phyloP scores from a whole-genome alignment of 192 early-diverging fungal genomes.

The Fimicolochytrium jonesii region DNA sequence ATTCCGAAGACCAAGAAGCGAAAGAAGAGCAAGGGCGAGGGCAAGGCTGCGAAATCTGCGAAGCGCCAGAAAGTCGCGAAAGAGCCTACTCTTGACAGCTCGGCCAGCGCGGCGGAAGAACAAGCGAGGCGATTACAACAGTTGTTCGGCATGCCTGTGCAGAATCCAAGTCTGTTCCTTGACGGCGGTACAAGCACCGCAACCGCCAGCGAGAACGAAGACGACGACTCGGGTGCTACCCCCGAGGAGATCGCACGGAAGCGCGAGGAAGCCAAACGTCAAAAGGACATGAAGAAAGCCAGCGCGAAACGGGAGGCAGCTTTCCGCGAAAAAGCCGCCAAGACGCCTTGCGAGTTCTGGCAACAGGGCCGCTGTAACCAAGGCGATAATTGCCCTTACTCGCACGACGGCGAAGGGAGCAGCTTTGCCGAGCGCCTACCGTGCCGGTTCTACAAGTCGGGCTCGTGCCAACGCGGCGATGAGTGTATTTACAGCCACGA shows the following conservation, averaged over 20 bases:
- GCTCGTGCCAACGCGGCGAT: constrained; percentile 12
- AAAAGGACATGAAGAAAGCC: not conserved
- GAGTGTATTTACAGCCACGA: constrained; percentile 26
- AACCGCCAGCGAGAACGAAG: not conserved
- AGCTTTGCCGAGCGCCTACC: constrained; percentile 1
- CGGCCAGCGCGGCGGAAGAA: not conserved
- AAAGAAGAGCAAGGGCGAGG: no score
- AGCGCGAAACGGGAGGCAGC: not conserved
- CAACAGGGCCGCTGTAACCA: not conserved
- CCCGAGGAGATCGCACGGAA: not conserved
- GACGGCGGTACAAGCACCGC: not conserved
- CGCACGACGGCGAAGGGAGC: constrained; percentile 21
- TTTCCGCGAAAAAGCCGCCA: constrained; percentile 4
- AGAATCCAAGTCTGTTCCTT: not conserved
- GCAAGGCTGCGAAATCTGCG: no score
- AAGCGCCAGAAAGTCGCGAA: no score
- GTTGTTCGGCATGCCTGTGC: not conserved
- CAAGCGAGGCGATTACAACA: not conserved
- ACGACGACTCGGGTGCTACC: not conserved
- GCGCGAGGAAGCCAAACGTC: not conserved
- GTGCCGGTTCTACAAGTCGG: constrained; percentile 28
- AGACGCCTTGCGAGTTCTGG: constrained; percentile 19
- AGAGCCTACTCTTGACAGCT: no score
- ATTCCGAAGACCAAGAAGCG: not conserved
- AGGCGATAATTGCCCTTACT: constrained; percentile 17